A percentile compares a stretch with the other conserved stretches of the same genome.
phyloP scores from a whole-genome alignment of 2,329 filamentous ascomycete species.

The Cytospora piceicola region DNA sequence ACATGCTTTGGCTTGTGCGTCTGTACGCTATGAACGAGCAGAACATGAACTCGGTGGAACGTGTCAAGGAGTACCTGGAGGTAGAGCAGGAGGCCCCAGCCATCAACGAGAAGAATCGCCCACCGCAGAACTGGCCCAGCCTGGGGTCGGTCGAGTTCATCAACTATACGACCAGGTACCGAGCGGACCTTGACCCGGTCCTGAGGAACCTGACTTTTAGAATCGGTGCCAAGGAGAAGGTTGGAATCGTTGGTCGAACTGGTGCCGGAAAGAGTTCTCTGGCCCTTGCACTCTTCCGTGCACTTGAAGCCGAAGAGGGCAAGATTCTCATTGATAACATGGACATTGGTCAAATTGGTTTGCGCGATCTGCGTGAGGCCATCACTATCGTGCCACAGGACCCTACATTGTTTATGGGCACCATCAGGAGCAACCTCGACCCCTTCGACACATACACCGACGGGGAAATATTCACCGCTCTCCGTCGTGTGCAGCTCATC shows the following conservation, averaged over 20 bases:
- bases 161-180: slow-evolving; percentile 86
- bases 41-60: slow-evolving; percentile 99
- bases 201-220: slow-evolving; percentile 83
- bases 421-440: slow-evolving; percentile 89
- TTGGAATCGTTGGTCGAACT: slow-evolving; percentile 93
- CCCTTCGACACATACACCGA: slow-evolving; percentile 89
- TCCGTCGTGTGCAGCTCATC: slow-evolving; percentile 89
- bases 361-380: slow-evolving; percentile 89
- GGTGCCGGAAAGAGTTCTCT: slow-evolving; percentile 97
- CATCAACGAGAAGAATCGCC: slow-evolving; percentile 77
- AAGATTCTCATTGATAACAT: slow-evolving; percentile 89
- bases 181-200: slow-evolving; percentile 84
- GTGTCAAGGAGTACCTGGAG: slow-evolving; percentile 95
- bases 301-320: slow-evolving; percentile 86
- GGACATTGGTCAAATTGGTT: slow-evolving; percentile 86
- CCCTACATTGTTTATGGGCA: slow-evolving; percentile 90
- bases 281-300: slow-evolving; percentile 89
- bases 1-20: slow-evolving; percentile 93
- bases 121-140: slow-evolving; percentile 80
- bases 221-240: slow-evolving; percentile 84
- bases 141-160: slow-evolving; percentile 86
- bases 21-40: slow-evolving; percentile 95
- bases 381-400: slow-evolving; percentile 99
- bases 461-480: slow-evolving; percentile 83
- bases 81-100: slow-evolving; percentile 89